Base-by-base conservation (phyloP, 768 basidiomycete species). In the Leccinum fibrillosum region DNA sequence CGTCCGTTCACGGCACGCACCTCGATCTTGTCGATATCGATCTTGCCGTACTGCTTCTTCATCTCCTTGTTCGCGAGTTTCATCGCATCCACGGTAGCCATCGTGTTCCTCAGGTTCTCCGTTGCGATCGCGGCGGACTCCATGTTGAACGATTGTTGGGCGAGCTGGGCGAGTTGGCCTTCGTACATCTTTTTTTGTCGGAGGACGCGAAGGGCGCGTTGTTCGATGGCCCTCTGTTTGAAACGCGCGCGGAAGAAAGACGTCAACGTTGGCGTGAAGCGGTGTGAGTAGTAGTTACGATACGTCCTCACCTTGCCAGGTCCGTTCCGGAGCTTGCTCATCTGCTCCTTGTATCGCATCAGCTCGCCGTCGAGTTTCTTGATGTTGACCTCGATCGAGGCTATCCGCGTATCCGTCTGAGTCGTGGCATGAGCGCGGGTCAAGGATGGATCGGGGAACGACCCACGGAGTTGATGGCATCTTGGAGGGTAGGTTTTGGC, bases 71-170 rank as follows among this genome's bases (percentile, higher is more conserved):
- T 98, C 17, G 97, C 95, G 17, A 81, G 69, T 70, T 93, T 85
- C 94, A 99, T 98, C 5, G 94, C 97, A 63, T 97, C 93, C 28
- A 98, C 85, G 0, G 97, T 98, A 12, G 93, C 96, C 96, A 99
- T 98, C 66, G 97, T 98, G 72, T 98, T 98, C 62, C 93, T 86
- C 66, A 98, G 74, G 74, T 98, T 98, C 76, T 98, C 97, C n/a
- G 96, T 98, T 9, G 92, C 88, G 67, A 98, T 85, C 13, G 90
- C 84, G 12, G 95, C 90, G 55, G 91, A 94, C 77, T 99, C 95
- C 91, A 98, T 98, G 75, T 99, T 98, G 79, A 93, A 98, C 23
- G 92, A 88, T 73, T 98, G 97, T 71, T 98, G 97, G 28, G 89
- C 79, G 15, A 99, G 81, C 72, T 97, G 94, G 9, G 85, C 81